Evolutionary conservation across 225 moss, liverwort and hornwort genomes (phyloP).

Genomic region (Asterella californica): DNA sequence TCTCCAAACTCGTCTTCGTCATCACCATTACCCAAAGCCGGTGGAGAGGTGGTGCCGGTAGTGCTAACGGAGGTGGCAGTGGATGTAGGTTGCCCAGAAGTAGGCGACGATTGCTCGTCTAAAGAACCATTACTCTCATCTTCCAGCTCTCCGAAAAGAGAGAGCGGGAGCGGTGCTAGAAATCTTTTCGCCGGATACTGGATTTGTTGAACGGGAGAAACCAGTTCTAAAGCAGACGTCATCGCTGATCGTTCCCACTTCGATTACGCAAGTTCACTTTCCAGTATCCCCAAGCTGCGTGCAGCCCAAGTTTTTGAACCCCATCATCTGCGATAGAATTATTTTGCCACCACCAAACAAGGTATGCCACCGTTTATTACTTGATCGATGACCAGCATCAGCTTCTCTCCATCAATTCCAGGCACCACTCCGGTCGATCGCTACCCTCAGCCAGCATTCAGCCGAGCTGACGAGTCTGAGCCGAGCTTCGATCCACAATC

Average conservation of each 20-base stretch:
- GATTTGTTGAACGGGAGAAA: conserved; percentile 11
- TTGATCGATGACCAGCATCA: background rate
- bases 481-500: conserved; percentile 17
- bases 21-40: background rate
- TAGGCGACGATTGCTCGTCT: background rate
- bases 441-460: conserved; percentile 8
- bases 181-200: conserved; percentile 25
- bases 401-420: background rate
- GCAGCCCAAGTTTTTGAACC: background rate
- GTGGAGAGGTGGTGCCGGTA: background rate
- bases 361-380: background rate
- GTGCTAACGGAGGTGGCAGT: background rate
- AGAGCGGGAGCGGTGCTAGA: conserved; percentile 25
- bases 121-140: conserved; percentile 12
- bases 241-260: conserved; percentile 17
- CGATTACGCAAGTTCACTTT: background rate
- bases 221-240: conserved; percentile 4
- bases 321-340: conserved; percentile 1
- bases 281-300: conserved; percentile 8
- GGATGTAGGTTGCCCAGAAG: background rate
- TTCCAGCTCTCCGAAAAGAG: conserved; percentile 28
- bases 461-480: conserved; percentile 5
- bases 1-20: conserved; percentile 26
- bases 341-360: background rate
- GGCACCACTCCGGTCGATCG: background rate